Conservation (phyloP, 106 monocot species). For the Triglochin maritima region DNA sequence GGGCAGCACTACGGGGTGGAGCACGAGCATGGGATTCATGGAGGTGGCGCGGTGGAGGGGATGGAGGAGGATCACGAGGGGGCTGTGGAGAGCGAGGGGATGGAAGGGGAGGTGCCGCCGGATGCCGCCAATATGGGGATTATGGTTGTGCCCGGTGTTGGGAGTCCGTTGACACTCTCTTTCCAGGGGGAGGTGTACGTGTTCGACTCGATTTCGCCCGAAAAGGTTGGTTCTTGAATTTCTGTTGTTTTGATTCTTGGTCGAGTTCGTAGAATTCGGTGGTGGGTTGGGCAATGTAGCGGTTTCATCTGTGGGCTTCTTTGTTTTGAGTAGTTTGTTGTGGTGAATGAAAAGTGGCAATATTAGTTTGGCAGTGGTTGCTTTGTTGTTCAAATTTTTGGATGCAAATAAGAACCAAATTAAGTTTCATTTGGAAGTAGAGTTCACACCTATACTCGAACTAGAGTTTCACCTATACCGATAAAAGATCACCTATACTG, state of each 20-base stretch:
- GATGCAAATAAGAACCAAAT: too few species aligned
- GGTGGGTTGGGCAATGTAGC: background rate
- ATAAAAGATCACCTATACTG: too few species aligned
- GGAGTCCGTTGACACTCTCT: constrained; percentile 81
- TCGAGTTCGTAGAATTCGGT: background rate
- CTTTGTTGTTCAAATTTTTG: too few species aligned
- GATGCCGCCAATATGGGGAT: constrained; percentile 11
- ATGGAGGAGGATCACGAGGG: constrained; percentile 21
- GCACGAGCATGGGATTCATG: constrained; percentile 16
- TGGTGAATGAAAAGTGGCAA: too few species aligned
- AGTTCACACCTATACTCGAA: too few species aligned
- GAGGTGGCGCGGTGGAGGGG: background rate
- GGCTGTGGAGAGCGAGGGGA: constrained; percentile 12
- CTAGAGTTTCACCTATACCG: too few species aligned
- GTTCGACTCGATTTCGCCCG: constrained; percentile 92
- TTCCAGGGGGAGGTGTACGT: constrained; percentile 95
- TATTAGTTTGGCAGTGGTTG: too few species aligned
- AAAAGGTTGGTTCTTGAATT: constrained; percentile 40
- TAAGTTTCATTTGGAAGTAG: too few species aligned
- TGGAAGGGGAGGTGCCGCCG: constrained; percentile 18
- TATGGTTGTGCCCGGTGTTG: constrained; percentile 7
- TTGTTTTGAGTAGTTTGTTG: background rate
- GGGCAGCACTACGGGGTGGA: constrained; percentile 10
- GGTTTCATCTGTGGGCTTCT: background rate
- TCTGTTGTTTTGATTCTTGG: background rate